Base-by-base conservation (phyloP, 1,139 yeast genomes). In the Yamadazyma songkhlaensis region DNA sequence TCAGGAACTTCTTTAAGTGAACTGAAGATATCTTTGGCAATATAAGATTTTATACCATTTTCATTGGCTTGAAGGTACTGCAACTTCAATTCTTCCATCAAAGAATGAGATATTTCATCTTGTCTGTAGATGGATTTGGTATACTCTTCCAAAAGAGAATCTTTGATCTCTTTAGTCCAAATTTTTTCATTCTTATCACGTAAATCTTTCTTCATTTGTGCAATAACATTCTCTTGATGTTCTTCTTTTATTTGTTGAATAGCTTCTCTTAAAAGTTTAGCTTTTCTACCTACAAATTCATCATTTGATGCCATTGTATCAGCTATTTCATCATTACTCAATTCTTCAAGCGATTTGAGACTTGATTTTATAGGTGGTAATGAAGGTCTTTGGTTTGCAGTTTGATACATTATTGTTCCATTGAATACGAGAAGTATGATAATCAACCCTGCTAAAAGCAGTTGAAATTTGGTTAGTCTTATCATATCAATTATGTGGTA, bases 61-160 rank as follows among this genome's bases (percentile, higher is more conserved):
- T 40, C 36, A 41, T 62, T 46, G 6, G 43, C 36, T 27, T 41
- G 40, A 20, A 54, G 41, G 44, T 50, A 64, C 7, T 54, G 47
- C 6, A 45, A 43, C 35, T 51, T 50, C 42, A 61, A 44, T 24
- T 53, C 51, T 22, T 53, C 53, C 40, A 57, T 51, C 12, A 60
- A 36, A 7, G 45, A 42, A 39, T 43, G 54, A 8, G 57, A 47
- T 8, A 58, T 39, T 21, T 44, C 40, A 34, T 50, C 48, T 32
- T 53, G 48, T 22, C 46, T 44, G 30, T 43, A 56, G 30, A 50
- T 44, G 11, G 54, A 50, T 29, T 44, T 26, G 20, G 67, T 58
- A 43, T 49, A 51, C 32, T 53, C 48, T 8, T 41, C 36, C 21
- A 40, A 31, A 14, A 61, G 43, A 29, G 53, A 43, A 3, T 39